phyloP scores from a whole-genome alignment of 2,329 filamentous ascomycete species.

The Stagonosporopsis rhizophila region DNA sequence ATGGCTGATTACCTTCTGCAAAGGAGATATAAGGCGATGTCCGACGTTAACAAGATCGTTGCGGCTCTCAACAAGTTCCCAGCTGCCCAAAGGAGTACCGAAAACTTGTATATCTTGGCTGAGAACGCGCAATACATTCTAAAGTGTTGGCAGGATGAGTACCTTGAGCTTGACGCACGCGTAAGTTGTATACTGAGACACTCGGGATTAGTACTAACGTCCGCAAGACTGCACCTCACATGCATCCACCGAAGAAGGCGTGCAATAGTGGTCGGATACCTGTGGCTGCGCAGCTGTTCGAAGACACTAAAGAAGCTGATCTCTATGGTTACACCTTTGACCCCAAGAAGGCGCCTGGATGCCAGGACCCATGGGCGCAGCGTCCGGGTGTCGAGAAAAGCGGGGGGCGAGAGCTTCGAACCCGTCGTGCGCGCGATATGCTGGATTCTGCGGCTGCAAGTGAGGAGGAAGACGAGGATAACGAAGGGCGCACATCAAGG shows the following conservation, averaged over 20 bases:
- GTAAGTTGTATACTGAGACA: slow-evolving; percentile 27
- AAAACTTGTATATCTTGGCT: slow-evolving; percentile 63
- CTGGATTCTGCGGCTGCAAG: slow-evolving; percentile 47
- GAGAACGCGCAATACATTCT: slow-evolving; percentile 61
- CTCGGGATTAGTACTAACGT: slow-evolving; percentile 5
- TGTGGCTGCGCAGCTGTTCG: slow-evolving; percentile 57
- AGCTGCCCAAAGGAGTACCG: slow-evolving; percentile 54
- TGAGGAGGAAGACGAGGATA: slow-evolving; percentile 49
- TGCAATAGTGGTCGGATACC: slow-evolving; percentile 58
- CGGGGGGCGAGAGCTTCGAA: slow-evolving; percentile 56
- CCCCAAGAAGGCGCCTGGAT: slow-evolving; percentile 57
- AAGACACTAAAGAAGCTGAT: slow-evolving; percentile 67
- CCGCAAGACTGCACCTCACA: slow-evolving; percentile 57
- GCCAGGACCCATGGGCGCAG: slow-evolving; percentile 65
- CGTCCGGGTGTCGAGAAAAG: slow-evolving; percentile 54
- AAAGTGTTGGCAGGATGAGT: slow-evolving; percentile 66
- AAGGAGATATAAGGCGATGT: slow-evolving; percentile 51
- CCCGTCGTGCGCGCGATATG: slow-evolving; percentile 52
- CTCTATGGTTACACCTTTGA: slow-evolving; percentile 67
- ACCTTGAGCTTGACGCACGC: slow-evolving; percentile 59
- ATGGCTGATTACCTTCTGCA: slow-evolving; percentile 52
- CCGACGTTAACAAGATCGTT: slow-evolving; percentile 53
- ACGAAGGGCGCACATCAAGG: slow-evolving; percentile 40
- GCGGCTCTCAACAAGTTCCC: slow-evolving; percentile 53
- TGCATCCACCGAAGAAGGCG: slow-evolving; percentile 59